A percentile compares a stretch with the other conserved stretches of the same genome.
Evolutionary conservation across 352 stramenopile species (phyloP).

Genomic region (Pythium pyrilobum): DNA sequence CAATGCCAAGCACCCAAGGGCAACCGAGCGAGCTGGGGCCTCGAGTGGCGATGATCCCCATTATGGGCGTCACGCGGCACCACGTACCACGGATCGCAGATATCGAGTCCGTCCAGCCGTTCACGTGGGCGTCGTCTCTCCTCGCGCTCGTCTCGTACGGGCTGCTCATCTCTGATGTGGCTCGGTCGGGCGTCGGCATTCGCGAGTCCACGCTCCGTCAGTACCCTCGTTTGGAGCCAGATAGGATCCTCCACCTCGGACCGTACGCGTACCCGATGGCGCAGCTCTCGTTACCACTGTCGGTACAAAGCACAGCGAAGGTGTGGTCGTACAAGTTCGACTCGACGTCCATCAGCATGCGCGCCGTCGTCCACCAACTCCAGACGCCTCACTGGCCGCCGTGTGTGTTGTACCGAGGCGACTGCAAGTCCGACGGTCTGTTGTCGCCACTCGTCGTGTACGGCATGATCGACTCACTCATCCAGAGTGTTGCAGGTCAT

Average conservation of each 20-base stretch:
- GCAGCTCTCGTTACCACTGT: background rate
- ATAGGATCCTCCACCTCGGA: background rate
- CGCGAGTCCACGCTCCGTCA: background rate
- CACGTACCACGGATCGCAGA: no score
- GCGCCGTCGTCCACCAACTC: background rate
- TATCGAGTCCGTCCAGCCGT: no score
- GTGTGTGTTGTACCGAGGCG: background rate
- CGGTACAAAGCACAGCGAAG: background rate
- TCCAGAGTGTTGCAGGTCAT: conserved; percentile 2
- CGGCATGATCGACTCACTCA: conserved; percentile 9
- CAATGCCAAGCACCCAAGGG: no score
- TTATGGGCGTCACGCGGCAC: no score
- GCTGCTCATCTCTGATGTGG: conserved; percentile 21
- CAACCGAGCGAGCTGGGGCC: no score
- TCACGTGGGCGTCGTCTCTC: conserved; percentile 7
- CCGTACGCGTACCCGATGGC: conserved; percentile 8
- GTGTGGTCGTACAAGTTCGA: conserved; percentile 9
- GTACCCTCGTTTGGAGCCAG: conserved; percentile 1
- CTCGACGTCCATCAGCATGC: conserved; percentile 6
- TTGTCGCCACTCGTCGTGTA: background rate
- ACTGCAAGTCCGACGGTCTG: background rate
- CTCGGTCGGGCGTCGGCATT: conserved; percentile 4
- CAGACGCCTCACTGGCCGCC: background rate
- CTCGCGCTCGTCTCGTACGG: conserved; percentile 15
- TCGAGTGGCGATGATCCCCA: no score